Conservation (phyloP, 257 asterid genomes). For the Solanum virginianum region DNA sequence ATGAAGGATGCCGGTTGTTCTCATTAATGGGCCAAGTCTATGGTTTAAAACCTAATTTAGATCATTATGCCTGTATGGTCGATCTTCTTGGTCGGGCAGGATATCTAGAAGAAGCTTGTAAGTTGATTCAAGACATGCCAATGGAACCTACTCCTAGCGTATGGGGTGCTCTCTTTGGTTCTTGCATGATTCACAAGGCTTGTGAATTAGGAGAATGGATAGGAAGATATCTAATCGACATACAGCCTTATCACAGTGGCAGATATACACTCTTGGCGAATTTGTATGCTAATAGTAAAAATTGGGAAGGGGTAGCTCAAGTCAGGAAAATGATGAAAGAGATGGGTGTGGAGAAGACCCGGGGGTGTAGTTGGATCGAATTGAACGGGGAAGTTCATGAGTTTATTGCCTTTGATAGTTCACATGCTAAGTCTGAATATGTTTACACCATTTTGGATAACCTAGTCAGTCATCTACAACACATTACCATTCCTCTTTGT, state of each 20-base stretch:
- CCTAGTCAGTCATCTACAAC: neutral
- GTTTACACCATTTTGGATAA: slow-evolving; percentile 1
- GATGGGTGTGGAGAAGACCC: slow-evolving; percentile 23
- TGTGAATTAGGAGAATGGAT: slow-evolving; percentile 27
- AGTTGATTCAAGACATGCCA: slow-evolving; percentile 28
- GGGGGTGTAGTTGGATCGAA: slow-evolving; percentile 57
- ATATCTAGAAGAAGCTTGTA: slow-evolving; percentile 24
- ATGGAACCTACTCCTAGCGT: slow-evolving; percentile 23
- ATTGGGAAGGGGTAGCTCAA: slow-evolving; percentile 26
- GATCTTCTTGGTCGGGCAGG: slow-evolving; percentile 54
- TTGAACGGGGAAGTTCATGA: slow-evolving; percentile 23
- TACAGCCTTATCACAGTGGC: slow-evolving; percentile 30
- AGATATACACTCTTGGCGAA: slow-evolving; percentile 35
- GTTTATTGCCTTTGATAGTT: slow-evolving; percentile 19
- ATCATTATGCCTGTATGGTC: slow-evolving; percentile 52
- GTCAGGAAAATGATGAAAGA: slow-evolving; percentile 34
- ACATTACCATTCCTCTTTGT: neutral
- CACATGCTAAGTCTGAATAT: neutral
- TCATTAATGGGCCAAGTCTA: slow-evolving; percentile 16
- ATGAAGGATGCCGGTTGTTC: slow-evolving; percentile 27
- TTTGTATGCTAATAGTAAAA: slow-evolving; percentile 14
- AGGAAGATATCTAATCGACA: slow-evolving; percentile 22
- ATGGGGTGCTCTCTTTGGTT: slow-evolving; percentile 46
- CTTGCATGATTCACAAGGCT: slow-evolving; percentile 36
- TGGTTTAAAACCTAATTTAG: slow-evolving; percentile 25